Base-by-base conservation (phyloP, 176 grass and related monocot genomes). In the Zea mays region DNA sequence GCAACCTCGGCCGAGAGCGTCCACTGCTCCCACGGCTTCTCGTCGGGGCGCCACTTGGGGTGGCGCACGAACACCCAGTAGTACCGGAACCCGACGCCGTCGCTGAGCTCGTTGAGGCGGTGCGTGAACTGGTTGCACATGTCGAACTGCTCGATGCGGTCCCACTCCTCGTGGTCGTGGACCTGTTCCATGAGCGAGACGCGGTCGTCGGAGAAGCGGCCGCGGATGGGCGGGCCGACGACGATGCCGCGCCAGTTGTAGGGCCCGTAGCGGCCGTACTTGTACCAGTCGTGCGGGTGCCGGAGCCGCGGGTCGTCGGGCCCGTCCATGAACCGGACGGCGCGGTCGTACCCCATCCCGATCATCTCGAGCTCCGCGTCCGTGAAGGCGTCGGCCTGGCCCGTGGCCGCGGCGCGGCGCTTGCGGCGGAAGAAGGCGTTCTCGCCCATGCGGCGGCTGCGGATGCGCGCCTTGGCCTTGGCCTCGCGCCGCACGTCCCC, bases 181-280 rank as follows among this genome's bases (percentile, higher is more conserved):
- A 94, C 89, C 84, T 92, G 80, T 50, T 71, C 56, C 67, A 92
- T 90, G 81, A 98, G 83, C 74, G 96, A 85, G 78, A 98, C 90
- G 65, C 87, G 90, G 50, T 92, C 92, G 69, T 98, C 92, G 15
- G 96, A 88, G 87, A 94, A 92, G 42, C 92, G 89, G 70, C 92
- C 96, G 55, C 96, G 89, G 80, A 98, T 94, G 57, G 96, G 92
- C 17, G 92, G 92, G 0, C 92, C 95, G 3, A 98, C 89, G 35
- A 94, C 92, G 84, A 98, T 89, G 67, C 96, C 95, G 71, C 96
- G 87, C 96, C 96, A 98, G 68, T 90, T 92, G 80, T 90, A 98
- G 63, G 96, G 91, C 2, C 96, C 92, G 51, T 75, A 94, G 17
- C 71, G 65, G 67, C 92, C 96, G 64, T 94, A 98, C 83, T 89